Conservation (phyloP, 305 asterid genomes). For the Fraxinus nigra region DNA sequence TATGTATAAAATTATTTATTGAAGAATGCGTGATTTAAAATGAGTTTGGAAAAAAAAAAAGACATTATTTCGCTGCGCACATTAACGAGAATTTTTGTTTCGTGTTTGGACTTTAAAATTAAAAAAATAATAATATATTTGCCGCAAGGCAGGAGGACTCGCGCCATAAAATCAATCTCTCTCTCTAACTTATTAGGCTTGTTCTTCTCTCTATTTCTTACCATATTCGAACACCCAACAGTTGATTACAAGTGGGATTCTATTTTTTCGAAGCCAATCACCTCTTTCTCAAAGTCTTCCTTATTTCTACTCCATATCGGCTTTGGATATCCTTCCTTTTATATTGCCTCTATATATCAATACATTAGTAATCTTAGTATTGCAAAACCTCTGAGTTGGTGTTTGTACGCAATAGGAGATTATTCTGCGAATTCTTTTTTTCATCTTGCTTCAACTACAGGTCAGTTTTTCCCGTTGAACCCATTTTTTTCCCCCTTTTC, state of each 20-base stretch:
- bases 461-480: constrained; percentile 13
- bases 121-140: no score
- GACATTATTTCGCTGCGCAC: no score
- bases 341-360: not conserved
- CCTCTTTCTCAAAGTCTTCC: not conserved
- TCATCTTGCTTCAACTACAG: not conserved
- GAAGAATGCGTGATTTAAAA: no score
- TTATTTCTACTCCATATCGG: not conserved
- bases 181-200: not conserved
- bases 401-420: not conserved
- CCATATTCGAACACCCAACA: not conserved
- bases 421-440: not conserved
- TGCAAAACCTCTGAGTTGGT: not conserved
- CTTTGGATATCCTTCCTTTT: not conserved
- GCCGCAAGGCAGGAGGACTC: not conserved
- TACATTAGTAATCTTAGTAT: not conserved
- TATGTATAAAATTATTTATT: no score
- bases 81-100: no score
- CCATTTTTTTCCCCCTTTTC: not conserved
- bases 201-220: not conserved
- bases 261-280: not conserved
- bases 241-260: not conserved
- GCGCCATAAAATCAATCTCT: not conserved
- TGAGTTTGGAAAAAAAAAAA: no score
- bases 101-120: no score